Evolutionary conservation across 2,329 filamentous ascomycete species (phyloP).

Genomic region (Beauveria sp.): DNA sequence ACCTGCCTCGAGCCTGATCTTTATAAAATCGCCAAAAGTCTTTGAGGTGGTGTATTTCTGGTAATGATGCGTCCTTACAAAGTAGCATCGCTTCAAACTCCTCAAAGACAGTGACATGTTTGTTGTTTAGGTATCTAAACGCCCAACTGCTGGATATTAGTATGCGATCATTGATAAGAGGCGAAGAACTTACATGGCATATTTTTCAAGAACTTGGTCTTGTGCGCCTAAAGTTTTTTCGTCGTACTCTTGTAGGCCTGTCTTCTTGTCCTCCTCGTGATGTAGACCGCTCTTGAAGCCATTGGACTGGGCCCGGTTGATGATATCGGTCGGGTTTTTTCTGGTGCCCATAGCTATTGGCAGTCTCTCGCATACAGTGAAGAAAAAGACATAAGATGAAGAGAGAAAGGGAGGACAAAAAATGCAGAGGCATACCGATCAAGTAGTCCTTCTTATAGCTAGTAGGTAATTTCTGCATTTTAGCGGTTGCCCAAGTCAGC

Average conservation of each 20-base stretch:
- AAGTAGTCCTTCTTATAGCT: neutral
- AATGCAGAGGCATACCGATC: neutral
- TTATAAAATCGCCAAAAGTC: conserved; percentile 5
- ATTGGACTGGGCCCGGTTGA: neutral
- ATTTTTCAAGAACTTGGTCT: conserved; percentile 1
- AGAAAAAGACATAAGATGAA: neutral
- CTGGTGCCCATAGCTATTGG: neutral
- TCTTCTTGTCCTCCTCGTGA: neutral
- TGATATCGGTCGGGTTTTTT: neutral
- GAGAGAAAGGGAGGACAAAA: neutral
- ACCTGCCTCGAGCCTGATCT: neutral
- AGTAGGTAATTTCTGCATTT: neutral
- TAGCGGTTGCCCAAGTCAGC: neutral
- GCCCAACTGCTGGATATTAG: neutral
- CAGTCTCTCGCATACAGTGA: neutral
- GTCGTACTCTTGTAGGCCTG: neutral
- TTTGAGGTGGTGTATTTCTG: neutral
- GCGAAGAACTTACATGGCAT: neutral
- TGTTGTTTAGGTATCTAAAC: neutral
- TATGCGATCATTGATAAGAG: neutral
- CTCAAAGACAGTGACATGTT: neutral
- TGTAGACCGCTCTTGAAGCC: neutral
- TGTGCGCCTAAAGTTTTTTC: neutral
- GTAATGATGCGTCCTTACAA: neutral
- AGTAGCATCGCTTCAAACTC: neutral